Conservation (phyloP, 2,329 filamentous ascomycete species). For the Cyphellophora attinorum region DNA sequence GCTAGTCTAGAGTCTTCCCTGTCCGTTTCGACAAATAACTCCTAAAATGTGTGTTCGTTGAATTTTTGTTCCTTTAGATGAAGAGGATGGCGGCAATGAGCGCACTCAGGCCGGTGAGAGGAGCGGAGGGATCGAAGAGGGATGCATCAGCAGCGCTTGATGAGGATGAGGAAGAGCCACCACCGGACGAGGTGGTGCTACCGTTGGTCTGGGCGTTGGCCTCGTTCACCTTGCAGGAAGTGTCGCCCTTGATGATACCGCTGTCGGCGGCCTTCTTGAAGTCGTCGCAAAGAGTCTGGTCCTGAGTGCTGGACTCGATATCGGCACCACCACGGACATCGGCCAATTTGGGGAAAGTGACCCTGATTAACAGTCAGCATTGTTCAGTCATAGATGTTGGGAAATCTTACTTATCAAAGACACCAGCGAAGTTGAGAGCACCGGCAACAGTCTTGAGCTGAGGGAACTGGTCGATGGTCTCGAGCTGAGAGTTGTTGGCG, state of each 20-base stretch:
- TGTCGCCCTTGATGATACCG: constrained; percentile 37
- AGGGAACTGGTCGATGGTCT: constrained; percentile 56
- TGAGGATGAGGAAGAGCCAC: constrained; percentile 8
- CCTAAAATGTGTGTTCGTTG: constrained; percentile 4
- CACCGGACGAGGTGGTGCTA: constrained; percentile 8
- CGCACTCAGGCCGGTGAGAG: constrained; percentile 15
- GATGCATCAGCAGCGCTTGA: constrained; percentile 7
- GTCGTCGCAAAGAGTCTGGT: constrained; percentile 48
- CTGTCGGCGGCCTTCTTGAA: constrained; percentile 39
- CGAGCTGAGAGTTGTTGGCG: constrained; percentile 75
- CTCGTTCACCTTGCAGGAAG: constrained; percentile 31
- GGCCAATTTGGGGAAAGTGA: constrained; percentile 56
- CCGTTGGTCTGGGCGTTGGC: constrained; percentile 23
- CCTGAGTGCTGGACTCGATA: constrained; percentile 49
- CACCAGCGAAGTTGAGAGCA: constrained; percentile 73
- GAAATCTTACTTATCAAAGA: constrained; percentile 42
- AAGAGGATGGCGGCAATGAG: constrained; percentile 17
- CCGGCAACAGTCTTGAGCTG: constrained; percentile 61
- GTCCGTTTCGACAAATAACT: too few species aligned
- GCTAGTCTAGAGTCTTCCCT: neutral
- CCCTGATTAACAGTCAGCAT: constrained; percentile 42
- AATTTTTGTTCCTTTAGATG: constrained; percentile 10
- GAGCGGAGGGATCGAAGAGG: constrained; percentile 9
- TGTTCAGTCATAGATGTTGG: constrained; percentile 14
- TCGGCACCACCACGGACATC: constrained; percentile 65